These are phyloP conservation scores for Limonium bicolor DNA, from an alignment of 148 eudicot genomes.

Conservation along the genomic window DNA sequence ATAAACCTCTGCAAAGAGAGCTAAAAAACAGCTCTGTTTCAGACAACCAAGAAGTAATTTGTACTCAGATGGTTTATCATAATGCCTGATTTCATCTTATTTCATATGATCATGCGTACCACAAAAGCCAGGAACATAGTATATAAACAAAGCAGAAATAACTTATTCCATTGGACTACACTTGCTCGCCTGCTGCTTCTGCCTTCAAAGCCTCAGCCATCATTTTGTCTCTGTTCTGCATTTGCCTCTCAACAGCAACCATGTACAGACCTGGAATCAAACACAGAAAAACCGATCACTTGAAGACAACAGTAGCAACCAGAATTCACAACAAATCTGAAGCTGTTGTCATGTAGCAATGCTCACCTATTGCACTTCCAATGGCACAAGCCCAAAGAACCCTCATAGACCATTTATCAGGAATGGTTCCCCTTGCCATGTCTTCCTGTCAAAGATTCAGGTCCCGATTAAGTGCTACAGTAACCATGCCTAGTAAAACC, in stretches of 20 bases:
- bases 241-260: conserved; percentile 70
- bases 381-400: conserved; percentile 69
- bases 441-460: too few relatives aligned
- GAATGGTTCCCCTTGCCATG: conserved; percentile 64
- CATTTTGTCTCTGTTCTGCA: conserved; percentile 38
- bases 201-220: conserved; percentile 26
- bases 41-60: too few relatives aligned
- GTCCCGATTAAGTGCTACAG: too few relatives aligned
- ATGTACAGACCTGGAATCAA: conserved; percentile 44
- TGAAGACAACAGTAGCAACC: not conserved
- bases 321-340: not conserved
- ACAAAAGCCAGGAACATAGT: too few relatives aligned
- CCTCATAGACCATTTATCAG: conserved; percentile 86
- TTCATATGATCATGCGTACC: too few relatives aligned
- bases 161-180: too few relatives aligned
- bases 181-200: conserved; percentile 4
- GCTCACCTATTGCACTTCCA: conserved; percentile 68
- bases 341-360: not conserved
- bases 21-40: too few relatives aligned
- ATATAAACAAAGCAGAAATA: too few relatives aligned
- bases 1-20: too few relatives aligned
- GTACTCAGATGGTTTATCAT: too few relatives aligned
- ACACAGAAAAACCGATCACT: not conserved
- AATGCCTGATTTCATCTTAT: too few relatives aligned
- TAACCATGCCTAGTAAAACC: too few relatives aligned